Evolutionary conservation across 768 basidiomycete species (phyloP).

Genomic region (Candolleomyces efflorescens): DNA sequence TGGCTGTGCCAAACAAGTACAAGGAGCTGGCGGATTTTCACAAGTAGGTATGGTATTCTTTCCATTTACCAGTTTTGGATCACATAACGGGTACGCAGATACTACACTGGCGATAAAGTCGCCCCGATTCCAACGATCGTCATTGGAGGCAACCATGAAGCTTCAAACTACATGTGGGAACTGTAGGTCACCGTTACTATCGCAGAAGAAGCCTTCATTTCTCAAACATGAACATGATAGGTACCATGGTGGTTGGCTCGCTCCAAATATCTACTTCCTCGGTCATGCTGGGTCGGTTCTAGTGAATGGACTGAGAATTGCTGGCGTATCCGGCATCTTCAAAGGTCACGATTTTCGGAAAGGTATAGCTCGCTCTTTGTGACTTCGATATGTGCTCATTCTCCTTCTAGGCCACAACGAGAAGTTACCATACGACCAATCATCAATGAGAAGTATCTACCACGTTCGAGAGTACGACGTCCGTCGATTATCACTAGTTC

Average conservation of each 20-base stretch:
- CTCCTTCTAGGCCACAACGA: constrained; percentile 66
- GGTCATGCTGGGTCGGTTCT: constrained; percentile 87
- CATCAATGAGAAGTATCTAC: constrained; percentile 78
- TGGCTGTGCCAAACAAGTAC: constrained; percentile 92
- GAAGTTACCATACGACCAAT: constrained; percentile 71
- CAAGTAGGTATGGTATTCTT: constrained; percentile 43
- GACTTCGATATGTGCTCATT: not conserved
- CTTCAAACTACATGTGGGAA: constrained; percentile 96
- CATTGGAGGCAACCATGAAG: constrained; percentile 98
- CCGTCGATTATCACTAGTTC: constrained; percentile 68
- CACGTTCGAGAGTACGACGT: constrained; percentile 88
- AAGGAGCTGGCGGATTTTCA: constrained; percentile 80
- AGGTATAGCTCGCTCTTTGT: constrained; percentile 36
- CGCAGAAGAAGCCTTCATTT: not conserved
- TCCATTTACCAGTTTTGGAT: not conserved
- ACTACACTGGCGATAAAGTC: constrained; percentile 78
- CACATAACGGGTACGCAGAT: constrained; percentile 32
- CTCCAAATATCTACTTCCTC: constrained; percentile 94
- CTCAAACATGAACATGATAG: constrained; percentile 30
- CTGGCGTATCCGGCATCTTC: constrained; percentile 92
- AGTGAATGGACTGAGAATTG: constrained; percentile 83
- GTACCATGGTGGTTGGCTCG: constrained; percentile 96
- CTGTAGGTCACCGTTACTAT: constrained; percentile 49
- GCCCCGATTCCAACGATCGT: constrained; percentile 89
- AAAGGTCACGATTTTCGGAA: constrained; percentile 67